Percentiles rank a stretch among this genome's conserved stretches.
Evolutionary conservation across 2,329 filamentous ascomycete genomes (phyloP).

Genomic region (Magnaporthiopsis poae): DNA sequence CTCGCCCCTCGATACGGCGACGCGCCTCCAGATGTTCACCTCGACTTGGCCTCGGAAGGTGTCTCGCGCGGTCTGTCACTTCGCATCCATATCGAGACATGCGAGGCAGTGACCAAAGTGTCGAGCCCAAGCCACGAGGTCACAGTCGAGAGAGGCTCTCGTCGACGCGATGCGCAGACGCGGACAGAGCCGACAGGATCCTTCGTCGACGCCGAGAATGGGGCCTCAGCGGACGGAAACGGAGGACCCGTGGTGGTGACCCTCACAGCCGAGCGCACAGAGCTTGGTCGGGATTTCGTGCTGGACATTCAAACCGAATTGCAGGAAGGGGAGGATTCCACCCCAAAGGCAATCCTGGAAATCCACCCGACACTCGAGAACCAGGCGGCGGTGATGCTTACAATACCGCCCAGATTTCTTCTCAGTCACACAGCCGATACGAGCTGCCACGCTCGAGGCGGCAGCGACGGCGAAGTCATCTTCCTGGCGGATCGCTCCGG

Average conservation of each 20-base stretch:
- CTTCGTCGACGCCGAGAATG: background rate
- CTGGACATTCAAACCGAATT: background rate
- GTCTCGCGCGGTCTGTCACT: background rate
- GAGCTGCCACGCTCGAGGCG: slow-evolving; percentile 9
- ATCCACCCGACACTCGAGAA: background rate
- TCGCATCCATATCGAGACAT: background rate
- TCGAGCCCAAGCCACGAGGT: slow-evolving; percentile 16
- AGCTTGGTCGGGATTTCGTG: background rate
- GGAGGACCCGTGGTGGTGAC: background rate
- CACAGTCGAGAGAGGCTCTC: slow-evolving; percentile 10
- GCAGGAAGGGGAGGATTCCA: background rate
- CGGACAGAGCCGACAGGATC: background rate
- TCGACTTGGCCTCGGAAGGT: slow-evolving; percentile 5
- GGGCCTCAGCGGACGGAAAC: background rate
- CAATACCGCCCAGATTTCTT: background rate
- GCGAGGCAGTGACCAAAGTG: slow-evolving; percentile 10
- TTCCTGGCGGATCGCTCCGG: slow-evolving; percentile 19
- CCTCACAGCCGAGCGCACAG: background rate
- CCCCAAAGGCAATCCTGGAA: background rate
- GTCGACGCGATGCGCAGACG: background rate
- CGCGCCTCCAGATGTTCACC: slow-evolving; percentile 12
- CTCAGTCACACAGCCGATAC: background rate
- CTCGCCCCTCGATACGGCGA: slow-evolving; percentile 19
- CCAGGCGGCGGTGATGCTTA: background rate
- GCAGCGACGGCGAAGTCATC: slow-evolving; percentile 12